phyloP scores from a whole-genome alignment of 2,329 filamentous ascomycete genomes.

The Diaporthe amygdali region DNA sequence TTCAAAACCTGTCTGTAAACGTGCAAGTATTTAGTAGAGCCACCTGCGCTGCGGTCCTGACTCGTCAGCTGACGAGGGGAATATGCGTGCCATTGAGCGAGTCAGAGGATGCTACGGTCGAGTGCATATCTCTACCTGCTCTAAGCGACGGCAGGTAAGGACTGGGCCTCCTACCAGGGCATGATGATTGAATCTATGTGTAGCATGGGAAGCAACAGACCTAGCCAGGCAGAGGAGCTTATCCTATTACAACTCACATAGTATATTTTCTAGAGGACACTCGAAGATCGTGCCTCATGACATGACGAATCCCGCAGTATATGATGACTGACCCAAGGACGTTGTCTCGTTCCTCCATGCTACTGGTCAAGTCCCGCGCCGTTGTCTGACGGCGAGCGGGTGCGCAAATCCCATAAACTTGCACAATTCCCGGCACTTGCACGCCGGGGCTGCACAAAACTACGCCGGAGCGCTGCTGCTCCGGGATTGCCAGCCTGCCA shows the following conservation, averaged over 20 bases:
- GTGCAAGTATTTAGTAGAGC: background rate
- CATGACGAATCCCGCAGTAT: background rate
- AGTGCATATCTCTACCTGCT: background rate
- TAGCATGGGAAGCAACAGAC: too few relatives aligned
- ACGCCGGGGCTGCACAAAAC: constrained; percentile 14
- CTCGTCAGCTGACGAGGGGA: background rate
- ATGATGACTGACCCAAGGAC: background rate
- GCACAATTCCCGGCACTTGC: constrained; percentile 4
- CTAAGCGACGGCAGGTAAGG: background rate
- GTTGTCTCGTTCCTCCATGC: too few relatives aligned
- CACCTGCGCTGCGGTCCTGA: background rate
- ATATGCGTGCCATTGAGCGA: background rate
- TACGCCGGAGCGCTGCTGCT: constrained; percentile 10
- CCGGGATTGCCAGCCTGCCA: background rate
- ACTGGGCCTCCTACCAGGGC: background rate
- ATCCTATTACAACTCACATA: background rate
- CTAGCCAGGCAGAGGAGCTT: too few relatives aligned
- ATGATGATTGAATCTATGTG: too few relatives aligned
- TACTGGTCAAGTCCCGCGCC: background rate
- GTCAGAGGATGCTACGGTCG: background rate
- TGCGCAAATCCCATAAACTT: background rate
- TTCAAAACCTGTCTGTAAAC: background rate
- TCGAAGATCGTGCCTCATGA: background rate
- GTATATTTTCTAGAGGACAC: background rate
- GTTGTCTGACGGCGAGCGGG: background rate